Percentiles rank a stretch among this genome's conserved stretches.
Evolutionary conservation across 2,329 filamentous ascomycete species (phyloP).

Genomic region (Metarhizium rileyi): DNA sequence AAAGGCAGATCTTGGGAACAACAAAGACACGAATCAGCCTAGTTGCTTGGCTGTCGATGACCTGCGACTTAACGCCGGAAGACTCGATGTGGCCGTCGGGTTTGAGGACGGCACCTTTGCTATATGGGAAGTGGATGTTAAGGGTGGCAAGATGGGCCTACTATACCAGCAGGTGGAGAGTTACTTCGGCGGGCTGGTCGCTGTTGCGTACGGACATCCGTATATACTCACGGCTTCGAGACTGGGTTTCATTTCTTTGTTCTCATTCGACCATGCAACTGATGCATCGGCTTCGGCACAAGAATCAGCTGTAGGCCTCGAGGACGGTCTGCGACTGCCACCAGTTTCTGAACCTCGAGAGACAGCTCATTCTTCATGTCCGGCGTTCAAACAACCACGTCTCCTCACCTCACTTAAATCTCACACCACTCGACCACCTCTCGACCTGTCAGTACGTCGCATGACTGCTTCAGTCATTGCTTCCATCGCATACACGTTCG

Average conservation of each 20-base stretch:
- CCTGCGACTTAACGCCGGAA: conserved; percentile 28
- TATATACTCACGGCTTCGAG: conserved; percentile 73
- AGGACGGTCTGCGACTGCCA: background rate
- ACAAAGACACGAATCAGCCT: conserved; percentile 28
- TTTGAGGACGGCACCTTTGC: conserved; percentile 64
- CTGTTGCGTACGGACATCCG: conserved; percentile 62
- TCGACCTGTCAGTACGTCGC: conserved; percentile 74
- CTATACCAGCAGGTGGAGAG: conserved; percentile 52
- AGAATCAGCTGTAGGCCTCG: background rate
- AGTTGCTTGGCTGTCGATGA: conserved; percentile 59
- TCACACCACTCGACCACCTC: conserved; percentile 65
- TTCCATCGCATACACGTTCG: conserved; percentile 78
- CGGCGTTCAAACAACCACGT: conserved; percentile 16
- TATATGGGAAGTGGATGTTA: conserved; percentile 52
- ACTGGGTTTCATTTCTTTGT: conserved; percentile 65
- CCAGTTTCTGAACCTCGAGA: background rate
- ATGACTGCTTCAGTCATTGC: conserved; percentile 57
- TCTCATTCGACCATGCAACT: conserved; percentile 43
- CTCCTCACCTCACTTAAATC: conserved; percentile 73
- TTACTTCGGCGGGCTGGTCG: conserved; percentile 55
- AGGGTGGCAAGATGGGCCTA: conserved; percentile 31
- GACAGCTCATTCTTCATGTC: background rate
- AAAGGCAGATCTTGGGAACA: conserved; percentile 25
- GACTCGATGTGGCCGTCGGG: conserved; percentile 55
- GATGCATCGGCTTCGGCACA: background rate